Conservation (phyloP, 2,329 filamentous ascomycete species). For the Didymella sp. region DNA sequence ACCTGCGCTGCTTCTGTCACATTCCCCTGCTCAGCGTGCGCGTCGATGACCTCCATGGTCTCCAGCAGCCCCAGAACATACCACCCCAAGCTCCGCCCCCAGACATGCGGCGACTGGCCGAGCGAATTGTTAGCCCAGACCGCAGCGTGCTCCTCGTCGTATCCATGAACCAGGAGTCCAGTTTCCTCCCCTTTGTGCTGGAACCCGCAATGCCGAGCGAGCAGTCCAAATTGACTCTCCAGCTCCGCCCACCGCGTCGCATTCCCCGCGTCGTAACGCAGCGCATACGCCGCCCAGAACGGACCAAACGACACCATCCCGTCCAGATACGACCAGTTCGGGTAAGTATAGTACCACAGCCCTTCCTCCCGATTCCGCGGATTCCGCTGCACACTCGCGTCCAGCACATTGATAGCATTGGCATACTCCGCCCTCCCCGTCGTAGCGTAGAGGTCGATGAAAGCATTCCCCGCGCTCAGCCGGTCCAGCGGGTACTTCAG, state of each 20-base stretch:
- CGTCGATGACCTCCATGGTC: slow-evolving; percentile 47
- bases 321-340: slow-evolving; percentile 62
- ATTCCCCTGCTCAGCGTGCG: neutral
- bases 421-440: slow-evolving; percentile 26
- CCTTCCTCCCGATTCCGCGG: slow-evolving; percentile 38
- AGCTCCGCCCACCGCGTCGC: slow-evolving; percentile 24
- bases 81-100: slow-evolving; percentile 64
- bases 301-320: slow-evolving; percentile 60
- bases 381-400: slow-evolving; percentile 38
- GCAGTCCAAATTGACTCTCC: slow-evolving; percentile 42
- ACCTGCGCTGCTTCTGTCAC: neutral
- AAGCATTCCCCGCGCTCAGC: slow-evolving; percentile 37
- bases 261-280: slow-evolving; percentile 9
- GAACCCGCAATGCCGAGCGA: slow-evolving; percentile 52
- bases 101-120: slow-evolving; percentile 61
- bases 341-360: slow-evolving; percentile 54
- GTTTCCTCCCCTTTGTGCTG: neutral
- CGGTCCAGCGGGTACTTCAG: slow-evolving; percentile 37
- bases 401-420: slow-evolving; percentile 21
- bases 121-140: slow-evolving; percentile 60
- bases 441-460: slow-evolving; percentile 27
- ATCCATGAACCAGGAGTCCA: slow-evolving; percentile 62
- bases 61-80: slow-evolving; percentile 62
- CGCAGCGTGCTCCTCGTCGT: slow-evolving; percentile 58
- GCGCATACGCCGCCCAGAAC: slow-evolving; percentile 48